A percentile compares a stretch with the other conserved stretches of the same genome.
Evolutionary conservation across 768 basidiomycete genomes (phyloP).

Genomic region (Agrocybe chaxingu): DNA sequence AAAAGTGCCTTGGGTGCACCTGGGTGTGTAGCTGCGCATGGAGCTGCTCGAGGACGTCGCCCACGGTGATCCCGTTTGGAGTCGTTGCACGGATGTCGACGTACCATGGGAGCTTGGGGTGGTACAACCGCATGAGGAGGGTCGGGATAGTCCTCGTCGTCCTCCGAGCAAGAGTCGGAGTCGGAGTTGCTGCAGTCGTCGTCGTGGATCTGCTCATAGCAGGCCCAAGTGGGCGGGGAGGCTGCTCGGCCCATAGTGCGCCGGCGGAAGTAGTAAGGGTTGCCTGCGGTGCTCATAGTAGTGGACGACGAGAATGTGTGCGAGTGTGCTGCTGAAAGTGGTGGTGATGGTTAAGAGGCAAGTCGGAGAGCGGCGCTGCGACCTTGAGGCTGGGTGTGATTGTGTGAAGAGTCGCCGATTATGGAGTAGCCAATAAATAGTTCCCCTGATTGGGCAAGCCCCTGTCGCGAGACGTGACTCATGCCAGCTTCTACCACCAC

Average conservation of each 20-base stretch:
- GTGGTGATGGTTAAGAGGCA: constrained; percentile 1
- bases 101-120: constrained; percentile 58
- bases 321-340: neutral
- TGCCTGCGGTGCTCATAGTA: constrained; percentile 37
- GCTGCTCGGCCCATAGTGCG: constrained; percentile 78
- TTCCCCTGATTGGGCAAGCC: too few relatives aligned
- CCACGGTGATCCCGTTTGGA: constrained; percentile 51
- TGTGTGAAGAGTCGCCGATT: too few relatives aligned
- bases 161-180: constrained; percentile 71
- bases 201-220: constrained; percentile 86
- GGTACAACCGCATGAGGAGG: constrained; percentile 47
- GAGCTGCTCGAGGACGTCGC: constrained; percentile 48
- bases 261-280: constrained; percentile 56
- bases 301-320: neutral
- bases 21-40: constrained; percentile 34
- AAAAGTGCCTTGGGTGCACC: constrained; percentile 47
- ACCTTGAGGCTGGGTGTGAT: neutral
- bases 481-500: too few relatives aligned
- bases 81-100: constrained; percentile 48
- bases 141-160: constrained; percentile 59
- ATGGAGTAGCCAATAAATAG: too few relatives aligned
- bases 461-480: too few relatives aligned
- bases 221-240: constrained; percentile 85
- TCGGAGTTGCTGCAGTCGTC: constrained; percentile 58
- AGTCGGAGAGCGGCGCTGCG: neutral